These are phyloP conservation scores for Pestalotiopsis sp. DNA, from an alignment of 2,329 filamentous ascomycete genomes.

Conservation along the genomic window DNA sequence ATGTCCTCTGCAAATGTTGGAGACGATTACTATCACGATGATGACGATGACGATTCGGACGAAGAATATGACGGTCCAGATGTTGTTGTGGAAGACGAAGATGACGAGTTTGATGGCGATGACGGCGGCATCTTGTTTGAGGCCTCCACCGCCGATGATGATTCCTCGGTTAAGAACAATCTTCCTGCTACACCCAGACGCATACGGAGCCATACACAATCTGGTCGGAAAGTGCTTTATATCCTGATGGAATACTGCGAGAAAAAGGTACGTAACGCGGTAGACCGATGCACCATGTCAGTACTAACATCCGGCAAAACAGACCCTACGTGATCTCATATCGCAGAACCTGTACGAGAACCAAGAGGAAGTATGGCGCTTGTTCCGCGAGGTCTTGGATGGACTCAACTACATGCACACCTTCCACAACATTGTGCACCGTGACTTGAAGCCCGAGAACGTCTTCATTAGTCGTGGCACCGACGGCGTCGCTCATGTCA, in stretches of 20 bases:
- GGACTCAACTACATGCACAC: slow-evolving; percentile 88
- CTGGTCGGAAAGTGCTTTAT: slow-evolving; percentile 77
- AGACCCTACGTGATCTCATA: slow-evolving; percentile 88
- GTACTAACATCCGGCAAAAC: slow-evolving; percentile 16
- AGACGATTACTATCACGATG: slow-evolving; percentile 76
- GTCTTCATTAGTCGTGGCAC: slow-evolving; percentile 76
- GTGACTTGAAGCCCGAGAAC: slow-evolving; percentile 96
- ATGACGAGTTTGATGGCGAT: slow-evolving; percentile 40
- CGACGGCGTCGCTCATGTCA: slow-evolving; percentile 84
- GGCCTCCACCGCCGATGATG: slow-evolving; percentile 9
- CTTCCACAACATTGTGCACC: slow-evolving; percentile 82
- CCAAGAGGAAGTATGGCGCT: slow-evolving; percentile 79
- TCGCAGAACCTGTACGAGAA: slow-evolving; percentile 74
- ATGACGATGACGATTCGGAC: slow-evolving; percentile 37
- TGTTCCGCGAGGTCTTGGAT: slow-evolving; percentile 90
- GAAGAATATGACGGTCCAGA: slow-evolving; percentile 39
- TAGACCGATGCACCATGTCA: neutral
- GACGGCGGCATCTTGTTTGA: slow-evolving; percentile 44
- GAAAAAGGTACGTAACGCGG: slow-evolving; percentile 61
- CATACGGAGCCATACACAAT: slow-evolving; percentile 43
- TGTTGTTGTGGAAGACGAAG: slow-evolving; percentile 40
- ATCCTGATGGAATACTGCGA: slow-evolving; percentile 99
- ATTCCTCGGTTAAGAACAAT: slow-evolving; percentile 23
- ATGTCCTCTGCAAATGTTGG: slow-evolving; percentile 83
- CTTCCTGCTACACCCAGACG: slow-evolving; percentile 22